phyloP scores from a whole-genome alignment of 768 basidiomycete species.

The Tylopilus rubrobrunneus region DNA sequence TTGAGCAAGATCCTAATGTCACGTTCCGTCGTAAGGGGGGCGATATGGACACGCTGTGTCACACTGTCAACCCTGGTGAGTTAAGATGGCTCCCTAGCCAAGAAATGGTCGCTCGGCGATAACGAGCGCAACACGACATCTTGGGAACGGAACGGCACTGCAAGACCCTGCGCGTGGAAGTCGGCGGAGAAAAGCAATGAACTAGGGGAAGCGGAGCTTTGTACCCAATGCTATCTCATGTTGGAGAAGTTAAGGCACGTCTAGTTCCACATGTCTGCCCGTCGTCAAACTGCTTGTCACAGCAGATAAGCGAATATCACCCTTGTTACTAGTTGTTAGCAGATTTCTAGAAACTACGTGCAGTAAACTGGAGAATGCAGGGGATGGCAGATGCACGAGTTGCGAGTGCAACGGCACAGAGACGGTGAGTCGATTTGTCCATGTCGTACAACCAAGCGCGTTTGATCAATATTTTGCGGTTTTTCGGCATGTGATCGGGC shows the following conservation, averaged over 20 bases:
- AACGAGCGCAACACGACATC: neutral
- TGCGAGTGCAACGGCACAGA: no score
- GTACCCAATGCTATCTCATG: neutral
- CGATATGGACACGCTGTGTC: neutral
- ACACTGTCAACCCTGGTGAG: neutral
- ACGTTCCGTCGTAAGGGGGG: neutral
- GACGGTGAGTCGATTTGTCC: no score
- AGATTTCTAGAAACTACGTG: neutral
- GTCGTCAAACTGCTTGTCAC: neutral
- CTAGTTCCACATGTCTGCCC: neutral
- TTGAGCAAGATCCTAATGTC: neutral
- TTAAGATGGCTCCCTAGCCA: neutral
- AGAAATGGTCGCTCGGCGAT: neutral
- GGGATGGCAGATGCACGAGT: no score
- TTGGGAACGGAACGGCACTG: neutral
- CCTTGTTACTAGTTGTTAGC: no score
- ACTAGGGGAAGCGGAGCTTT: neutral
- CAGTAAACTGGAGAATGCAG: neutral
- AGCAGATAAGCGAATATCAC: neutral
- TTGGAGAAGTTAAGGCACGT: neutral
- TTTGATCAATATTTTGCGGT: neutral
- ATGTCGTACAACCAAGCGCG: no score
- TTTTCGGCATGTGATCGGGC: neutral
- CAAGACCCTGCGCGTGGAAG: conserved; percentile 6
- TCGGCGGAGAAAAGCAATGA: neutral